phyloP scores from a whole-genome alignment of 139 green algal species.

The Chlorella sorokiniana region DNA sequence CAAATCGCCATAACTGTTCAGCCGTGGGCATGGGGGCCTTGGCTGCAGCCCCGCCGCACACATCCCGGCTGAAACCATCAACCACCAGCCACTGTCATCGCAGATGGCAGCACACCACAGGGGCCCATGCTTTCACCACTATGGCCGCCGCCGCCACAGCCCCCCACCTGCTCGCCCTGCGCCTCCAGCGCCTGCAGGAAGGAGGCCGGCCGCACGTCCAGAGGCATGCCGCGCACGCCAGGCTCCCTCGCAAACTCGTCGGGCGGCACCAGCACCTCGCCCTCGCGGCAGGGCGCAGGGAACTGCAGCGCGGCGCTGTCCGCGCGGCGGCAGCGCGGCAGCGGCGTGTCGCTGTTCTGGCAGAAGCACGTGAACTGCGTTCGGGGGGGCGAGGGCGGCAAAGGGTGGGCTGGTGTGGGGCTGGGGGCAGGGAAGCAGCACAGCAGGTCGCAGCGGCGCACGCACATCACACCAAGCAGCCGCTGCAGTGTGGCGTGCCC shows the following conservation, averaged over 20 bases:
- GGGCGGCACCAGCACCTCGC: slow-evolving; percentile 9
- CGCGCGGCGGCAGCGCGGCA: slow-evolving; percentile 17
- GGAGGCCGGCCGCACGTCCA: not conserved
- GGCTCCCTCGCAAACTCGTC: not conserved
- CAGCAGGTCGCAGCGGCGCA: not conserved
- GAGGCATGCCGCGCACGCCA: not conserved
- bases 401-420: not conserved
- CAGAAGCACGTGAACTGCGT: slow-evolving; percentile 29
- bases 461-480: not conserved
- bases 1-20: too few relatives aligned
- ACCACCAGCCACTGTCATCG: too few relatives aligned
- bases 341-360: slow-evolving; percentile 11
- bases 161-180: not conserved
- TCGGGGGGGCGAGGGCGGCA: not conserved
- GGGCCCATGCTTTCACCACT: not conserved
- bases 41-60: too few relatives aligned
- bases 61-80: too few relatives aligned
- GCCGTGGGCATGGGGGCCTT: too few relatives aligned
- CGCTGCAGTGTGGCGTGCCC: too few relatives aligned
- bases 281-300: slow-evolving; percentile 3
- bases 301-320: slow-evolving; percentile 7
- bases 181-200: not conserved
- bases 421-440: not conserved
- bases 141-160: not conserved
- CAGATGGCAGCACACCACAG: not conserved